phyloP scores from a whole-genome alignment of 371 early-diverging fungal genomes.

The Mucor ambiguus region DNA sequence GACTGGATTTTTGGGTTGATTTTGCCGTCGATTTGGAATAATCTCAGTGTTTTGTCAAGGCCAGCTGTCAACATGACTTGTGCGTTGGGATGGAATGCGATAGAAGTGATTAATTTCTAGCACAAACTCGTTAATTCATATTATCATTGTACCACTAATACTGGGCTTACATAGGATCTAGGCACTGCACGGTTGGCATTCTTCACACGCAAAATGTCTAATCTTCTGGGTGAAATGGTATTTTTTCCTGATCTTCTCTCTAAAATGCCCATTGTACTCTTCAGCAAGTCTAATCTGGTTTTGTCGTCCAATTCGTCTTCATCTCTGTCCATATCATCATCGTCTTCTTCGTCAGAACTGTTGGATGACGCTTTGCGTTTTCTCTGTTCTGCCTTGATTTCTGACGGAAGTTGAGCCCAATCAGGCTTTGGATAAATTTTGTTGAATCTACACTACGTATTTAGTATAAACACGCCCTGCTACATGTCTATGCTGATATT shows the following conservation, averaged over 20 bases:
- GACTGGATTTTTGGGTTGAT: constrained; percentile 88
- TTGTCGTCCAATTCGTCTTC: constrained; percentile 49
- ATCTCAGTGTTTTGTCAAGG: constrained; percentile 78
- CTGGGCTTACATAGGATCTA: constrained; percentile 25
- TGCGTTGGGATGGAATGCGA: constrained; percentile 89
- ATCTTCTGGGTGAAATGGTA: constrained; percentile 52
- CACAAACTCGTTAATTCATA: background rate
- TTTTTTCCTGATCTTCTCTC: constrained; percentile 32
- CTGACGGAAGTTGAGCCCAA: constrained; percentile 76
- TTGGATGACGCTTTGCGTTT: constrained; percentile 33
- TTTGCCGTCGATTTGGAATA: constrained; percentile 92
- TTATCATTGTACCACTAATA: background rate
- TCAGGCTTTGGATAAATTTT: constrained; percentile 87
- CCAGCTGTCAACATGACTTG: constrained; percentile 88
- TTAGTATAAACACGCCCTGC: background rate
- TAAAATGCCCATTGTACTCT: constrained; percentile 59
- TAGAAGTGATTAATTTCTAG: constrained; percentile 66
- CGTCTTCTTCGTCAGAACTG: constrained; percentile 50
- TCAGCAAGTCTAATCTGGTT: constrained; percentile 45
- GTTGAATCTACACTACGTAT: constrained; percentile 50
- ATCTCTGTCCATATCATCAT: constrained; percentile 35
- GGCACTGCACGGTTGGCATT: constrained; percentile 66
- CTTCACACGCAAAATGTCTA: constrained; percentile 71
- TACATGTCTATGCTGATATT: background rate
- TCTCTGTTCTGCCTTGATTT: constrained; percentile 29